These are phyloP conservation scores for Xylaria longipes DNA, from an alignment of 495 filamentous ascomycete species.

Conservation along the genomic window DNA sequence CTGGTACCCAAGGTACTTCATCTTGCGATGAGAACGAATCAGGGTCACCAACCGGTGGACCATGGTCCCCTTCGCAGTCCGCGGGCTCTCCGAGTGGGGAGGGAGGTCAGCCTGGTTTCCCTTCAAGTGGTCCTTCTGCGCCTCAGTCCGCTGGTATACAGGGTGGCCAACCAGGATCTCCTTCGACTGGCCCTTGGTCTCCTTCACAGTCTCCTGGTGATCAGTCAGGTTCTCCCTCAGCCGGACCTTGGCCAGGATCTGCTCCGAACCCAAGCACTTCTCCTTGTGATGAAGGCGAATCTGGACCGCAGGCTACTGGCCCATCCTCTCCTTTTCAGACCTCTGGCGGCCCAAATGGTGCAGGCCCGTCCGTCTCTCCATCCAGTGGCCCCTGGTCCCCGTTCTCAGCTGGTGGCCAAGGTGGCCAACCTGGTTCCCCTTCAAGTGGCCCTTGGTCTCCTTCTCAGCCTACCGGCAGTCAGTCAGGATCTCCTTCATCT, in stretches of 20 bases:
- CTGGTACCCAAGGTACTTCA: constrained; percentile 16
- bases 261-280: constrained; percentile 3
- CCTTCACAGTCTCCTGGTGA: constrained; percentile 21
- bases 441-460: constrained; percentile 4
- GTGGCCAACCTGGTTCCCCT: constrained; percentile 18
- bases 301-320: constrained; percentile 2
- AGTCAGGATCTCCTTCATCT: constrained; percentile 6
- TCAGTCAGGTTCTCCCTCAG: constrained; percentile 10
- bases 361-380: neutral
- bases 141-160: constrained; percentile 3
- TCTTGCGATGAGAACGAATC: constrained; percentile 19
- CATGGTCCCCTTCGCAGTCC: constrained; percentile 20
- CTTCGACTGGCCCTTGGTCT: constrained; percentile 10
- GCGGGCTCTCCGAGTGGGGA: constrained; percentile 8
- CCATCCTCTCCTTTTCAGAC: neutral
- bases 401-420: constrained; percentile 2
- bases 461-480: constrained; percentile 24
- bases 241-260: constrained; percentile 9
- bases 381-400: constrained; percentile 9
- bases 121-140: constrained; percentile 4
- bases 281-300: constrained; percentile 13
- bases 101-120: constrained; percentile 15
- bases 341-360: constrained; percentile 1
- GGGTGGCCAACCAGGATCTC: constrained; percentile 1
- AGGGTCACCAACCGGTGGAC: constrained; percentile 5